Evolutionary conservation across 768 basidiomycete species (phyloP), one percentile per base, ranked within the genome.

Genomic region (Porphyrellus cyaneotinctus): DNA sequence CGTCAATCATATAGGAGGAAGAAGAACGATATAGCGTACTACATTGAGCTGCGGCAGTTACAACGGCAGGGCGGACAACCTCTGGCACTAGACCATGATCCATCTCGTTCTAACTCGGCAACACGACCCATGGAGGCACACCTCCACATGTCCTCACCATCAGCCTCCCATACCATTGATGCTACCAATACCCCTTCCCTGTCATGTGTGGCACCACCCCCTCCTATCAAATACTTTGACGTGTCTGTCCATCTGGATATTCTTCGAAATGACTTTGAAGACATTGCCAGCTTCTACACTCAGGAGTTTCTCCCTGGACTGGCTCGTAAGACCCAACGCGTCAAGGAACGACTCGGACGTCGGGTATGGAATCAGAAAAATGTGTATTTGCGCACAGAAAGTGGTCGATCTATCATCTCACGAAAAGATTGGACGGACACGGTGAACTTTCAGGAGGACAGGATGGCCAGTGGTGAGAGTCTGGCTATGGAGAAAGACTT

Each of bases 341-440:
- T 82, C n/a, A 88, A 88, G 69, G 87, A 91, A 69, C 75, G 80
- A 28, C 69, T 90, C n/a, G 87, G 87, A 10, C 80, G 89, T n/a
- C 81, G 89, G 12, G 80, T 91, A 1, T 89, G 87, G 87, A 64
- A 57, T 6, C 74, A 66, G 30, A 82, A 79, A 65, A 70, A 82
- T 49, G 58, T 91, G 4, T 91, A 78, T 60, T 49, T 89, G 43
- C 63, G 63, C 24, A 58, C 59, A n/a, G 50, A 55, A 31, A 37
- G 41, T 12, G 13, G 51, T 17, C 76, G 78, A 33, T 54, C 69
- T 22, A 52, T 57, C 2, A 59, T 86, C 31, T 64, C 74, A 22
- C 74, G 74, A 41, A 64, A 74, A 39, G 57, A 62, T 14, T 89
- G 87, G 85, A 62, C 61, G 49, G 50, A 69, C 22, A 72, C 74